Base-by-base conservation (phyloP, 2,329 filamentous ascomycete species). In the Monilinia vaccinii-corymbosi region DNA sequence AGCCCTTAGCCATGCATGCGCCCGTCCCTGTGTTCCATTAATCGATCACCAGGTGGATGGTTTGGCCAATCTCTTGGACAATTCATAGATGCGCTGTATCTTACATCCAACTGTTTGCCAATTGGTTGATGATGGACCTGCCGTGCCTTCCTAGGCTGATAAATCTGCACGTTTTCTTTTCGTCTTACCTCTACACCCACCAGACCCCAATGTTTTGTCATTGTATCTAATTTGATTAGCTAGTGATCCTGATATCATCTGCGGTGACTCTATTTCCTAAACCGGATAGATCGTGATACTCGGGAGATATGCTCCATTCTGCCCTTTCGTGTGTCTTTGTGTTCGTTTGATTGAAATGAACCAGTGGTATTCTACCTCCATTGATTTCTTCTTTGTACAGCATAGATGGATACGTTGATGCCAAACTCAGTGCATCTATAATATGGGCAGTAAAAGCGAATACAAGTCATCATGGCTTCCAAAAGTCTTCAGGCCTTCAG, bases 391-490 rank as follows among this genome's bases (percentile, higher is more conserved):
- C n/a, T 40, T 5, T n/a, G 0, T 18, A 18, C 31, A 31, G 7
- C 6, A 42, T 42, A 42, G 7, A 21, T 36, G 6, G 13, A 31
- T 18, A 16, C 31, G 16, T 16, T 21, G 32, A 49, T 25, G 32
- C 45, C 14, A 13, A 31, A 18, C 14, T 18, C 21, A 14, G 47
- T 40, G 58, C 7, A 16, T 48, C 6, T n/a, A 47, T 13, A 56
- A 23, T 4, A 60, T 60, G 58, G n/a, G 14, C 23, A 32, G 31
- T 5, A 23, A 66, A 65, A 63, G 60, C 52, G 63, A 66, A 40
- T 62, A 58, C 11, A 63, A 60, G 68, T 68, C 60, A 60, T 67
- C 66, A 36, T 70, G 69, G 69, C 59, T 71, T 36, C 63, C 68
- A 25, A 66, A 65, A 34, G 66, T 70, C 51, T 60, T 70, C 21